phyloP scores from a whole-genome alignment of 176 grass and related monocot species.

The Carex myosuroides region DNA sequence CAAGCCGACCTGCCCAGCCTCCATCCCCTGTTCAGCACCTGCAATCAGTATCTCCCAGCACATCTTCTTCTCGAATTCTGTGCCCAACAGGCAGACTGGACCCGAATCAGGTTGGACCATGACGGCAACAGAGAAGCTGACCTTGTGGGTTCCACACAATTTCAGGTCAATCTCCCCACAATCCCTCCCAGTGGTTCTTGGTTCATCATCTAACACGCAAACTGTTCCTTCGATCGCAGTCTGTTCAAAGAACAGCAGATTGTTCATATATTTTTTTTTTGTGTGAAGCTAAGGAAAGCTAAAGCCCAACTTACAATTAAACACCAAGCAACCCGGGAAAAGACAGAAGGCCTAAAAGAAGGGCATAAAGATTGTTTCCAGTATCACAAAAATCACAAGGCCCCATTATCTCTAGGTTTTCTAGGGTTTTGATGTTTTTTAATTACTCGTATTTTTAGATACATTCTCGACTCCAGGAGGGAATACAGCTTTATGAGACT shows the following conservation, averaged over 20 bases:
- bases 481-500: not conserved
- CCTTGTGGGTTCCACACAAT: slow-evolving; percentile 57
- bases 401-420: not conserved
- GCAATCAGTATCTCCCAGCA: slow-evolving; percentile 98
- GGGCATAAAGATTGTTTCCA: not conserved
- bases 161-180: slow-evolving; percentile 76
- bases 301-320: not conserved
- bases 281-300: not conserved
- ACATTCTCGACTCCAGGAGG: not conserved
- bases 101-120: slow-evolving; percentile 96
- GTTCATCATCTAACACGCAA: slow-evolving; percentile 96
- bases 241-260: slow-evolving; percentile 29
- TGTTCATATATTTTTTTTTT: slow-evolving; percentile 9
- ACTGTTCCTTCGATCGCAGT: slow-evolving; percentile 65
- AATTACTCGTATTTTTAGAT: not conserved
- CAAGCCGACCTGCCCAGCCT: slow-evolving; percentile 94
- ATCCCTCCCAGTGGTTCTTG: slow-evolving; percentile 59
- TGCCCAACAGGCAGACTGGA: slow-evolving; percentile 94
- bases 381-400: not conserved
- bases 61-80: slow-evolving; percentile 87
- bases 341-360: not conserved
- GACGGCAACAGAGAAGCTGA: slow-evolving; percentile 79
- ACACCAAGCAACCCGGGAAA: not conserved
- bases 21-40: slow-evolving; percentile 95
- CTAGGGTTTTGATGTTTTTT: not conserved